phyloP scores from a whole-genome alignment of 768 basidiomycete genomes.

The Astraeus odoratus region DNA sequence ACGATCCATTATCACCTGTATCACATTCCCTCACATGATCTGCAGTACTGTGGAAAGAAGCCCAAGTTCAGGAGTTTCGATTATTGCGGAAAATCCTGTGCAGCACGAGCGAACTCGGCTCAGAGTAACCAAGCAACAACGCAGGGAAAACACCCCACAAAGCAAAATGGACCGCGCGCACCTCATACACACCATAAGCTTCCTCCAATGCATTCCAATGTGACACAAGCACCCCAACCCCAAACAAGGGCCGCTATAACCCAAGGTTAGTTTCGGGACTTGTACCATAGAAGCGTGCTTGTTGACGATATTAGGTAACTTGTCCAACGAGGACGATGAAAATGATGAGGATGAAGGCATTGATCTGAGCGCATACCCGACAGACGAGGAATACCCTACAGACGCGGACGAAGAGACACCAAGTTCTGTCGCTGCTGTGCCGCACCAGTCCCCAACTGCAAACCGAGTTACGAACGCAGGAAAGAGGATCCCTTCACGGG shows the following conservation, averaged over 20 bases:
- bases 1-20: slow-evolving; percentile 16
- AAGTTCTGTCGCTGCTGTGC: slow-evolving; percentile 4
- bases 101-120: slow-evolving; percentile 35
- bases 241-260: slow-evolving; percentile 8
- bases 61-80: slow-evolving; percentile 55
- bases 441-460: slow-evolving; percentile 5
- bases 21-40: not conserved
- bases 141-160: slow-evolving; percentile 11
- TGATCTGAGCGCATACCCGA: slow-evolving; percentile 27
- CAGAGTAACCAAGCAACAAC: slow-evolving; percentile 12
- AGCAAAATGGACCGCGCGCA: slow-evolving; percentile 13
- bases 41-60: slow-evolving; percentile 46
- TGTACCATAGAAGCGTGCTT: slow-evolving; percentile 3
- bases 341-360: slow-evolving; percentile 14
- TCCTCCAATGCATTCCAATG: slow-evolving; percentile 6
- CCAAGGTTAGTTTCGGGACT: slow-evolving; percentile 17
- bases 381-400: slow-evolving; percentile 29
- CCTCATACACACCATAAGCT: slow-evolving; percentile 6
- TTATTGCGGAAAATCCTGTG: slow-evolving; percentile 62
- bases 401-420: slow-evolving; percentile 18
- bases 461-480: slow-evolving; percentile 7
- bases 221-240: slow-evolving; percentile 10
- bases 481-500: slow-evolving; percentile 10
- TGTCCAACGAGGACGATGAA: slow-evolving; percentile 18
- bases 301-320: too few species aligned